Base-by-base conservation (phyloP, 1,284 basidiomycete genomes). In the Xanthoconium separans region DNA sequence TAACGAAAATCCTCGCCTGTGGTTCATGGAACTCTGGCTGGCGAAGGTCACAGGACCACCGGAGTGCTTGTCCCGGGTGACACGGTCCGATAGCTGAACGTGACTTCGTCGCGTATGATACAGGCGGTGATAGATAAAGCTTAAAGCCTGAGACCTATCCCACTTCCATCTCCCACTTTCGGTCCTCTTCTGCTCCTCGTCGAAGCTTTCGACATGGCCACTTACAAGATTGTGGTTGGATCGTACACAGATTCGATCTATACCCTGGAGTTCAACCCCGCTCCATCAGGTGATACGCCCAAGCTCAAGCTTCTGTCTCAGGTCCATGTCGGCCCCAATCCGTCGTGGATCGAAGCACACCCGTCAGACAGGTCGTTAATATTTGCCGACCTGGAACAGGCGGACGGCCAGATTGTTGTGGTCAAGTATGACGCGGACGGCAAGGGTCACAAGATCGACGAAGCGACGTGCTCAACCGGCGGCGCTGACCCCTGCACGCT, bases 291-390 rank as follows among this genome's bases (percentile, higher is more conserved):
- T 8, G 31, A 41, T 8, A 18, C 67, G 7, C 61, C 72, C 5
- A 75, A 73, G 22, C 70, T 89, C 47, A 68, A 69, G 18, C 63
- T 79, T 29, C 61, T 72, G 27, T 78, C 81, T 4, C 64, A 76
- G 15, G 60, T 81, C 43, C 67, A 70, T 15, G 80, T 85, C 45
- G 88, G 88, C 37, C 69, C 77, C 57, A 80, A 82, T 63, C 86
- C 87, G 1, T 88, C 85, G 2, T 90, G 88, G 88, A 75, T 90
- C 56, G 77, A 81, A 6, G 70, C 73, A 1, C 79, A 88, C 62
- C 81, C 85, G 0, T 71, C 68, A 0, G 77, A 87, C 58, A 71
- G 70, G 31, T 77, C 77, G 7, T 58, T 87, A 22, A 67, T 86
- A 5, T 85, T 84, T 61, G 65, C 80, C 12, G 73, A 70, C 1